phyloP scores from a whole-genome alignment of 1,139 yeast genomes.

The Debaryomyces robertsiae region DNA sequence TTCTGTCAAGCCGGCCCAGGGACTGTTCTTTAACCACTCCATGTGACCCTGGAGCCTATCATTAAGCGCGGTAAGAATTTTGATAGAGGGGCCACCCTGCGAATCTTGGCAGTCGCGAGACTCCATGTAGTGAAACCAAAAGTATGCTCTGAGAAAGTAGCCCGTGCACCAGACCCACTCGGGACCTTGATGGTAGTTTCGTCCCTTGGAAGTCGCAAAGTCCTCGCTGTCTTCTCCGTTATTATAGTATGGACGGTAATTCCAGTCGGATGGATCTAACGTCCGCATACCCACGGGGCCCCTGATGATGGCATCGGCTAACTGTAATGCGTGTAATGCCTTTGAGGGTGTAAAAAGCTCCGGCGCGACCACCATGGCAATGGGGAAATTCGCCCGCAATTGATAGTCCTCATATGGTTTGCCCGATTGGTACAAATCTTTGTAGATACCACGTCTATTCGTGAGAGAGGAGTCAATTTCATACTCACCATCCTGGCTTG shows the following conservation, averaged over 20 bases:
- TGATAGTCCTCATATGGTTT: slow-evolving; percentile 94
- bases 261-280: slow-evolving; percentile 87
- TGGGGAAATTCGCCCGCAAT: slow-evolving; percentile 86
- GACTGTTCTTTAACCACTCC: slow-evolving; percentile 68
- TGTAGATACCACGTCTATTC: slow-evolving; percentile 91
- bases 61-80: slow-evolving; percentile 43
- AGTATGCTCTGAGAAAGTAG: slow-evolving; percentile 78
- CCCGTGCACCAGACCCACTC: slow-evolving; percentile 98
- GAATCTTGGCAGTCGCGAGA: slow-evolving; percentile 23
- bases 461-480: slow-evolving; percentile 66
- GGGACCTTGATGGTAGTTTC: slow-evolving; percentile 98
- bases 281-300: slow-evolving; percentile 95
- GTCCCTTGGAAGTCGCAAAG: slow-evolving; percentile 91
- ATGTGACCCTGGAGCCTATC: slow-evolving; percentile 65
- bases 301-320: slow-evolving; percentile 73
- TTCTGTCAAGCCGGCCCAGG: slow-evolving; percentile 95
- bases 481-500: slow-evolving; percentile 52
- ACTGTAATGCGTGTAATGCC: slow-evolving; percentile 63
- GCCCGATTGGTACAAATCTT: slow-evolving; percentile 78
- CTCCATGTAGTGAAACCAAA: slow-evolving; percentile 51
- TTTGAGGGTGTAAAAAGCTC: slow-evolving; percentile 69
- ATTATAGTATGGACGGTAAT: slow-evolving; percentile 85
- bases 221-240: slow-evolving; percentile 81
- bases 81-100: slow-evolving; percentile 37
- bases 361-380: slow-evolving; percentile 93